Conservation (phyloP, 2,329 filamentous ascomycete genomes). For the Colletotrichum sp. region DNA sequence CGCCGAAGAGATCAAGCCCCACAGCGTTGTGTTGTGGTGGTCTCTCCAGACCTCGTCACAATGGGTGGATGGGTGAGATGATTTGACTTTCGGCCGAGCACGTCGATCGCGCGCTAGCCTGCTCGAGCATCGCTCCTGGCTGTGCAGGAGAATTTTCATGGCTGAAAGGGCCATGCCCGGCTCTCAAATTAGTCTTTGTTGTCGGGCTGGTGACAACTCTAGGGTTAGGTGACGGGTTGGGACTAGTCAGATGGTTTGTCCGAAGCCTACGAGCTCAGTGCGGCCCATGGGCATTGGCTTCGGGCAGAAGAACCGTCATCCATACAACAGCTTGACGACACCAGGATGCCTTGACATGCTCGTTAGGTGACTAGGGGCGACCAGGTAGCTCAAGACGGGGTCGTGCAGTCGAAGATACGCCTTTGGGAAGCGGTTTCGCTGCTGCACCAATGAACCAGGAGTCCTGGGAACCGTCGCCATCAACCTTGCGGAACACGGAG, state of each 20-base stretch:
- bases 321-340: neutral
- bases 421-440: neutral
- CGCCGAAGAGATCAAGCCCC: neutral
- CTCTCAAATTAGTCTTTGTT: neutral
- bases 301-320: neutral
- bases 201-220: neutral
- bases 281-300: neutral
- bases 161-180: neutral
- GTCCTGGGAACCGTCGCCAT: neutral
- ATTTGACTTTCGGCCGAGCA: neutral
- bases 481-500: neutral
- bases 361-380: neutral
- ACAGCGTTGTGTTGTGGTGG: neutral
- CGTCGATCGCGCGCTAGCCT: neutral
- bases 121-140: neutral
- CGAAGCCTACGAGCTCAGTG: neutral
- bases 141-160: neutral
- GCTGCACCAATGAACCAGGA: neutral
- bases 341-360: neutral
- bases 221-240: neutral
- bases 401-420: neutral
- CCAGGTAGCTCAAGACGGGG: neutral
- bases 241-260: neutral
- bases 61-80: neutral
- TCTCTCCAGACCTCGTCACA: neutral